phyloP scores from a whole-genome alignment of 371 early-diverging fungal genomes.

The Syncephalis plumigaleata region DNA sequence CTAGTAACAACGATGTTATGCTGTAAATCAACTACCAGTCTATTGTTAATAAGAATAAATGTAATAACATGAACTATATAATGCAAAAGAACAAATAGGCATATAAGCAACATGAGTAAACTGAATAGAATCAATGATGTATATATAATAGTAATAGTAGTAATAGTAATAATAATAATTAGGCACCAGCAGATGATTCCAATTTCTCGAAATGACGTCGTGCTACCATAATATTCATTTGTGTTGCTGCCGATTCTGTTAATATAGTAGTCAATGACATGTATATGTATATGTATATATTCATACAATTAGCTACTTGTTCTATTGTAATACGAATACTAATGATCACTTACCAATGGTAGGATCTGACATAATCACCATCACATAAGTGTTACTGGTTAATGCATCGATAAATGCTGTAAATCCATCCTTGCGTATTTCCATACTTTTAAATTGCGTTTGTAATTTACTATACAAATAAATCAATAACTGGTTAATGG shows the following conservation, averaged over 20 bases:
- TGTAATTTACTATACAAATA: conserved; percentile 40
- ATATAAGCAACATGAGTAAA: too few relatives aligned
- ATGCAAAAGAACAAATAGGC: too few relatives aligned
- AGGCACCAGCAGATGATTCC: conserved; percentile 16
- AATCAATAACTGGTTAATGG: background rate
- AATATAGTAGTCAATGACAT: background rate
- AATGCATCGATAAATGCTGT: conserved; percentile 81
- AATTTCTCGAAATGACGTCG: conserved; percentile 76
- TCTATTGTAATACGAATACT: background rate
- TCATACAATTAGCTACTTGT: background rate
- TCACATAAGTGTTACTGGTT: conserved; percentile 85
- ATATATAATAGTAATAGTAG: too few relatives aligned
- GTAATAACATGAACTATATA: too few relatives aligned
- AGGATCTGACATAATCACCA: conserved; percentile 83
- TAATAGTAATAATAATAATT: too few relatives aligned
- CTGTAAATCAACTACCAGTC: too few relatives aligned
- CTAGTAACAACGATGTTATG: too few relatives aligned
- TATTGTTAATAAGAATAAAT: too few relatives aligned
- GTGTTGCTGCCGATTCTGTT: conserved; percentile 65
- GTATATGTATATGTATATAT: background rate
- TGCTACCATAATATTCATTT: conserved; percentile 70
- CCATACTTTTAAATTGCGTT: conserved; percentile 77
- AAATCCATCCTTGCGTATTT: conserved; percentile 63
- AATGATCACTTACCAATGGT: conserved; percentile 54
- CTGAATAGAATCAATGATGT: too few relatives aligned